phyloP scores from a whole-genome alignment of 805 yeast species.

The Cyberlindnera xylosilytica region DNA sequence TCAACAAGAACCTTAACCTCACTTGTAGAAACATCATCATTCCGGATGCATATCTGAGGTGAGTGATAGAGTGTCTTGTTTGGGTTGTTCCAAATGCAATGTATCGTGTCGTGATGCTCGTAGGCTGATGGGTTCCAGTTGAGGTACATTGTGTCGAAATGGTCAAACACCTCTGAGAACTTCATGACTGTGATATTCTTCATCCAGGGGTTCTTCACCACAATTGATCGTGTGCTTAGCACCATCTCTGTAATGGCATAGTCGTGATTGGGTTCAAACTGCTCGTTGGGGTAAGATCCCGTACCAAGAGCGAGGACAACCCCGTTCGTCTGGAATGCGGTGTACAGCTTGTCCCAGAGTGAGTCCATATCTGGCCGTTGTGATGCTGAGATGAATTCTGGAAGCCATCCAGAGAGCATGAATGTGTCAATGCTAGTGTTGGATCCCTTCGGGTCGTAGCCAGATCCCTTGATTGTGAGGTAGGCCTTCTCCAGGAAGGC shows the following conservation, averaged over 20 bases:
- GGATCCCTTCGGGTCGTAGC: slow-evolving; percentile 69
- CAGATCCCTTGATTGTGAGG: slow-evolving; percentile 48
- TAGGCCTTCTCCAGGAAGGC: slow-evolving; percentile 78
- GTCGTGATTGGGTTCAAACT: slow-evolving; percentile 62
- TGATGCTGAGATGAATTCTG: slow-evolving; percentile 46
- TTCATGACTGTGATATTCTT: slow-evolving; percentile 14
- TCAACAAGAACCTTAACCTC: slow-evolving; percentile 50
- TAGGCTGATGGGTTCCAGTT: slow-evolving; percentile 56
- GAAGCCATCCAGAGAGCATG: slow-evolving; percentile 68
- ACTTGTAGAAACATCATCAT: slow-evolving; percentile 26
- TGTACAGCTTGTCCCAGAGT: slow-evolving; percentile 35
- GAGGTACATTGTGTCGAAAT: slow-evolving; percentile 53
- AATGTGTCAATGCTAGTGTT: slow-evolving; percentile 71
- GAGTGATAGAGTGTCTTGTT: slow-evolving; percentile 24
- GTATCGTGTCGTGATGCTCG: slow-evolving; percentile 18
- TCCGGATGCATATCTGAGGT: slow-evolving; percentile 45
- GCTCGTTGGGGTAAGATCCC: slow-evolving; percentile 37
- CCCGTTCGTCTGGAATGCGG: slow-evolving; percentile 31
- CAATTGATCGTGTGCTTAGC: slow-evolving; percentile 20
- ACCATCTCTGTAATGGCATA: slow-evolving; percentile 52
- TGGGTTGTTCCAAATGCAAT: slow-evolving; percentile 30
- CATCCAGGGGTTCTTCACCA: slow-evolving; percentile 47
- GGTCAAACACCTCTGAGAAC: slow-evolving; percentile 31
- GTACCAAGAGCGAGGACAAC: slow-evolving; percentile 69
- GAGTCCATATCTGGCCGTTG: slow-evolving; percentile 31